Conservation (phyloP, 176 grass and related monocot species). For the Pontederia crassipes region DNA sequence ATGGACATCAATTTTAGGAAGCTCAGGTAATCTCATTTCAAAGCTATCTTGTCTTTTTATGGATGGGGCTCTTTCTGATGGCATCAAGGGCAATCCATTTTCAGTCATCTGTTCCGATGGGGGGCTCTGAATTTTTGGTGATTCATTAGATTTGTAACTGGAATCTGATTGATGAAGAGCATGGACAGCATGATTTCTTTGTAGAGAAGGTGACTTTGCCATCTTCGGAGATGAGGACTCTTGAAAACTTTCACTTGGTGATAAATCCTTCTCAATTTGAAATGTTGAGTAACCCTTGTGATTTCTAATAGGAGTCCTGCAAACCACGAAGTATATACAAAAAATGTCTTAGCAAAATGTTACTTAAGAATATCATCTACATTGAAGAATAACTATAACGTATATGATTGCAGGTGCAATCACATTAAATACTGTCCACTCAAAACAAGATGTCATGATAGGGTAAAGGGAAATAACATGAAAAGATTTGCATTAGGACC, state of each 20-base stretch:
- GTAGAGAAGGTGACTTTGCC: slow-evolving; percentile 94
- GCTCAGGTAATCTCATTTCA: slow-evolving; percentile 77
- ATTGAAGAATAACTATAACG: neutral
- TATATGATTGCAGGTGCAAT: no score
- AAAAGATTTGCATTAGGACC: no score
- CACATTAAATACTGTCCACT: no score
- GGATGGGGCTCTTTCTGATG: slow-evolving; percentile 51
- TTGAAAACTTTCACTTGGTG: slow-evolving; percentile 58
- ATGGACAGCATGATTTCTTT: slow-evolving; percentile 66
- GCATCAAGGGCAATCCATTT: slow-evolving; percentile 36
- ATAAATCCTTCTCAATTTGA: slow-evolving; percentile 55
- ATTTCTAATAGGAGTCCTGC: slow-evolving; percentile 85
- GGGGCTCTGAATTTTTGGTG: slow-evolving; percentile 75
- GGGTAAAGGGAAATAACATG: no score
- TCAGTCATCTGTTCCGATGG: slow-evolving; percentile 65
- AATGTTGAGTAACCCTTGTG: slow-evolving; percentile 42
- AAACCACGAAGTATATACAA: slow-evolving; percentile 13
- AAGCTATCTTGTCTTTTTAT: slow-evolving; percentile 93
- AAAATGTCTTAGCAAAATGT: neutral
- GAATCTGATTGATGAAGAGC: slow-evolving; percentile 51
- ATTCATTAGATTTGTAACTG: slow-evolving; percentile 80
- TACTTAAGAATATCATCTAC: neutral
- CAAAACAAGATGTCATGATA: no score
- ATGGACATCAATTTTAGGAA: slow-evolving; percentile 94
- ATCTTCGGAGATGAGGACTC: slow-evolving; percentile 89